These are phyloP conservation scores for Mortierella sp. DNA, from an alignment of 371 early-diverging fungal genomes.

Conservation along the genomic window DNA sequence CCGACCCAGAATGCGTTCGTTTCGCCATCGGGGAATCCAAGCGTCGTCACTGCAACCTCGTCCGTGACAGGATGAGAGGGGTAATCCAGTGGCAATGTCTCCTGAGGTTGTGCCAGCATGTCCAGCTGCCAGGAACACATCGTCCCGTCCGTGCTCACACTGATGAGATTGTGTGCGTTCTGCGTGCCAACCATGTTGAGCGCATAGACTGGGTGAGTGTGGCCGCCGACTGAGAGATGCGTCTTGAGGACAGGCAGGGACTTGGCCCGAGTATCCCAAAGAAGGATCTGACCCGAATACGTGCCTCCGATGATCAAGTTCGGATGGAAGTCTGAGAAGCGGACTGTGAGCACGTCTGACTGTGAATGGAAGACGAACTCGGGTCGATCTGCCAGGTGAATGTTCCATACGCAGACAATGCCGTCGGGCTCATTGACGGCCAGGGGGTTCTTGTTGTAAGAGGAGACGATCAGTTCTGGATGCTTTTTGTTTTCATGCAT, in stretches of 20 bases:
- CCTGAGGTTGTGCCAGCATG: conserved; percentile 94
- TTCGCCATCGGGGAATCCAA: conserved; percentile 94
- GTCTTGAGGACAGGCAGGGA: conserved; percentile 85
- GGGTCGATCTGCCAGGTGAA: conserved; percentile 87
- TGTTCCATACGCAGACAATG: conserved; percentile 93
- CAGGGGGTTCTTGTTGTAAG: conserved; percentile 90
- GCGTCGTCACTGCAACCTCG: conserved; percentile 90
- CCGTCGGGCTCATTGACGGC: conserved; percentile 95
- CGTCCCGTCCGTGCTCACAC: conserved; percentile 94
- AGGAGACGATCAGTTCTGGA: conserved; percentile 87
- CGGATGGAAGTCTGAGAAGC: conserved; percentile 92
- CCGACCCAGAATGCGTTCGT: conserved; percentile 95
- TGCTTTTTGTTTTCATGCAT: no score
- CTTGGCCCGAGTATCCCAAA: conserved; percentile 97
- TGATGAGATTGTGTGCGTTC: conserved; percentile 92
- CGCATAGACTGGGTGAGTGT: conserved; percentile 95
- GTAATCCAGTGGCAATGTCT: conserved; percentile 83
- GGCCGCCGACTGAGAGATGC: conserved; percentile 91
- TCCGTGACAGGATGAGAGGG: conserved; percentile 84
- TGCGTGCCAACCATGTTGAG: conserved; percentile 93
- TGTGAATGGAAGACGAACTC: conserved; percentile 95
- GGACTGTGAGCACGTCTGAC: conserved; percentile 92
- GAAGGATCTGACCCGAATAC: conserved; percentile 95
- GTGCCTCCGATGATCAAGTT: conserved; percentile 94
- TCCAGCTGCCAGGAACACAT: conserved; percentile 97